Percentiles rank a stretch among this genome's conserved stretches.
Evolutionary conservation across 2,329 filamentous ascomycete genomes (phyloP).

Genomic region (Xylaria polymorpha): DNA sequence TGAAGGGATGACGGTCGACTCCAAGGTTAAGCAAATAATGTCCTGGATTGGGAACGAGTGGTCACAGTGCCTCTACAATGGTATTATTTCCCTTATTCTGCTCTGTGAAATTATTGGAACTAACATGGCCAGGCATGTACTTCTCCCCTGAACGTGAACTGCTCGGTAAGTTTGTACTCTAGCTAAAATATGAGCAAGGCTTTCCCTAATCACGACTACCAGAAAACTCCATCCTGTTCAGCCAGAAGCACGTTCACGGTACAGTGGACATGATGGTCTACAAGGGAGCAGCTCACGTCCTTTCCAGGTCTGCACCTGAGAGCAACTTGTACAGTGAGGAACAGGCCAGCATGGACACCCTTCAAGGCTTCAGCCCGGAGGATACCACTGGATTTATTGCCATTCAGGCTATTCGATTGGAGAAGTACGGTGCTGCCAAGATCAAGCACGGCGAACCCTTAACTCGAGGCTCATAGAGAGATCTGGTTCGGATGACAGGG

Average conservation of each 20-base stretch:
- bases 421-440: slow-evolving; percentile 63
- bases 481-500: slow-evolving; percentile 9
- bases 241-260: slow-evolving; percentile 64
- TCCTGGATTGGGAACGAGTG: slow-evolving; percentile 68
- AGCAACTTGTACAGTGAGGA: slow-evolving; percentile 64
- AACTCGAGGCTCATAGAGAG: slow-evolving; percentile 7
- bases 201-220: background rate
- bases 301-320: slow-evolving; percentile 58
- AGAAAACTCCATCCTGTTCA: slow-evolving; percentile 69
- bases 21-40: slow-evolving; percentile 67
- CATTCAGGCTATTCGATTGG: slow-evolving; percentile 74
- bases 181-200: background rate
- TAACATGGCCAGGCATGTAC: slow-evolving; percentile 55
- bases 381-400: slow-evolving; percentile 69
- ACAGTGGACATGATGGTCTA: slow-evolving; percentile 52
- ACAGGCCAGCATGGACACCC: slow-evolving; percentile 63
- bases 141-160: slow-evolving; percentile 70
- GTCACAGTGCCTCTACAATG: slow-evolving; percentile 59
- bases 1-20: slow-evolving; percentile 68
- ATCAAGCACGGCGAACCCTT: slow-evolving; percentile 57
- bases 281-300: slow-evolving; percentile 52
- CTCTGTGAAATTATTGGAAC: slow-evolving; percentile 14
- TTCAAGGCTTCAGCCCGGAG: slow-evolving; percentile 56
- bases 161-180: slow-evolving; percentile 48
- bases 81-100: slow-evolving; percentile 42